Evolutionary conservation across 2,329 filamentous ascomycete genomes (phyloP).

Genomic region (Thielaviopsis ethacetica): DNA sequence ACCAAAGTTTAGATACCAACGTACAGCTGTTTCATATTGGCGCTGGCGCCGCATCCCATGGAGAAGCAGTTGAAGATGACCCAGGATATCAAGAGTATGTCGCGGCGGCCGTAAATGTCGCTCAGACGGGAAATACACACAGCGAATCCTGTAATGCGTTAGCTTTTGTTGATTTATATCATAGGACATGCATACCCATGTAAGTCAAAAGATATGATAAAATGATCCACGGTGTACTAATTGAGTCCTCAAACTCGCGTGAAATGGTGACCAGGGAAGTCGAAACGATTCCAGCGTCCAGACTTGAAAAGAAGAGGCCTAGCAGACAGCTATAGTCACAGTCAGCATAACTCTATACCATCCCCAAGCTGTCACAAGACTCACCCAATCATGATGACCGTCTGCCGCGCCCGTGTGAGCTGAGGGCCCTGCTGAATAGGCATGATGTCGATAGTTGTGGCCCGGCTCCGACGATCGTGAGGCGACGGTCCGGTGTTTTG

Average conservation of each 20-base stretch:
- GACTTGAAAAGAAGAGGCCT: conserved; percentile 38
- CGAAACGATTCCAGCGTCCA: conserved; percentile 42
- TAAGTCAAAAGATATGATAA: conserved; percentile 40
- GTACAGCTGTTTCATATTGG: conserved; percentile 34
- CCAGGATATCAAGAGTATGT: conserved; percentile 34
- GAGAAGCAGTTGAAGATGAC: conserved; percentile 39
- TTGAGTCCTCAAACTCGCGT: conserved; percentile 32
- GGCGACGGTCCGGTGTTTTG: conserved; percentile 1
- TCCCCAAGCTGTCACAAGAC: background rate
- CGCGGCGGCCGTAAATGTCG: conserved; percentile 39
- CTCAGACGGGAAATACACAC: conserved; percentile 42
- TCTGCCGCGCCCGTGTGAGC: conserved; percentile 6
- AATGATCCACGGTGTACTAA: conserved; percentile 37
- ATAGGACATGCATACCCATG: conserved; percentile 25
- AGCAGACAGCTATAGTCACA: conserved; percentile 23
- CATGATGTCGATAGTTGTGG: conserved; percentile 8
- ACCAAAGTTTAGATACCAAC: conserved; percentile 12
- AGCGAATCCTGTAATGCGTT: conserved; percentile 29
- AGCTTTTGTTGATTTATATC: background rate
- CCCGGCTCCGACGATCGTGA: conserved; percentile 4
- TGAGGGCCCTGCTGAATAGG: conserved; percentile 8
- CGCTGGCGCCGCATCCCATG: conserved; percentile 33
- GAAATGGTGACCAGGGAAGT: conserved; percentile 42
- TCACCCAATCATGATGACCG: conserved; percentile 12
- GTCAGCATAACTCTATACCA: background rate